A percentile compares a stretch with the other conserved stretches of the same genome.
Evolutionary conservation across 768 basidiomycete species (phyloP).

Genomic region (Kwoniella sp.): DNA sequence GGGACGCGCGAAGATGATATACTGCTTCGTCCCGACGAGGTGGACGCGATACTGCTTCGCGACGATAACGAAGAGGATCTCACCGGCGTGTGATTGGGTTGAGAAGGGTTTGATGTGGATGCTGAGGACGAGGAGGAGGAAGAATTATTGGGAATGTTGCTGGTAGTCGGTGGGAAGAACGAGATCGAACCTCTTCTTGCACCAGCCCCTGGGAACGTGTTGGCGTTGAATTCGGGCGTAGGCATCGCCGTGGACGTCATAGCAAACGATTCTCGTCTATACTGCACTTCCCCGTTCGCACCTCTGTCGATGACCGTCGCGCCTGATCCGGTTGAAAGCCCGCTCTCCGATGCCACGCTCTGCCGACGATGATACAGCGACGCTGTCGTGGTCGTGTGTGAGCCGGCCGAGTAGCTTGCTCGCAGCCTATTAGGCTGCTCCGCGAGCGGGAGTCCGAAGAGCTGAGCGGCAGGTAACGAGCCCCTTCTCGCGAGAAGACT

Average conservation of each 20-base stretch:
- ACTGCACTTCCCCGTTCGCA: neutral
- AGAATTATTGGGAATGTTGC: neutral
- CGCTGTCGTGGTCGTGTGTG: constrained; percentile 24
- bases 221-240: neutral
- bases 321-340: constrained; percentile 19
- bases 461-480: constrained; percentile 30
- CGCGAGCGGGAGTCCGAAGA: constrained; percentile 24
- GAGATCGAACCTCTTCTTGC: constrained; percentile 16
- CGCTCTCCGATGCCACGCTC: constrained; percentile 31
- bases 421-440: constrained; percentile 16
- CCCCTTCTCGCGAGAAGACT: constrained; percentile 38
- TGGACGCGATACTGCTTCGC: constrained; percentile 10
- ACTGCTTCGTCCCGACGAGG: constrained; percentile 9
- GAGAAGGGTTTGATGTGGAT: neutral
- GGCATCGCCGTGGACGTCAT: constrained; percentile 1
- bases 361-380: constrained; percentile 33
- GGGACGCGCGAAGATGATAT: constrained; percentile 11
- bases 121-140: neutral
- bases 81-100: neutral
- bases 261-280: constrained; percentile 1
- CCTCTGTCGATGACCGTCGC: constrained; percentile 13
- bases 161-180: constrained; percentile 11
- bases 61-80: constrained; percentile 15
- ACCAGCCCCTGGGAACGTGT: neutral
- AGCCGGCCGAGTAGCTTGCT: constrained; percentile 20